Base-by-base conservation (phyloP, 495 filamentous ascomycete species). In the Trichoderma orchidacearum region DNA sequence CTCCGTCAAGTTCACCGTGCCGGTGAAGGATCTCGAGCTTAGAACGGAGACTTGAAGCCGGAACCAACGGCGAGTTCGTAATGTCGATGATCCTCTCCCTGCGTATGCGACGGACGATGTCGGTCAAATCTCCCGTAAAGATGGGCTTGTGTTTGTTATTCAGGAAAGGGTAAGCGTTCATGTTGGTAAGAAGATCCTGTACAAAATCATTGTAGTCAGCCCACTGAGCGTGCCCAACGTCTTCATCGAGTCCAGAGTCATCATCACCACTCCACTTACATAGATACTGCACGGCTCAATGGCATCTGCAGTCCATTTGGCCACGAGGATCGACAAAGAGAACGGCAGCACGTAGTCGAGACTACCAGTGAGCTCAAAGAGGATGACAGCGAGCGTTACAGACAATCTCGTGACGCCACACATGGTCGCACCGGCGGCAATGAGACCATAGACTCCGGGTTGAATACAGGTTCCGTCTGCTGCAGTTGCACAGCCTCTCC, bases 271-370 rank as follows among this genome's bases (percentile, higher is more conserved):
- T 28, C 23, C 2, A 70, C 82, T 67, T 73, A 86, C 85, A 61
- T 98, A 98, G 58, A 98, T 97, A 67, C 88, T 94, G 35, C 89
- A 78, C 48, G 93, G 93, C 66, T 98, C 93, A 35, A 98, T 77
- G 8, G 92, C 92, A 68, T 97, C 93, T 0, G 93, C 93, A 0
- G 92, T 96, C 93, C 93, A 98, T 70, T 98, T 98, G 36, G 90
- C 85, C 31, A 95, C 91, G 13, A 96, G 79, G 21, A 98, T 86
- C 7, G 88, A 86, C 38, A 98, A 69, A 1, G 90, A 96, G 68
- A 98, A 98, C 0, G 93, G 93, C 0, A 98, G 76, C 27, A 98
- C 93, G 61, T 97, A 93, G 63, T 96, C 85, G 21, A 98, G 69
- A 70, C 88, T 94, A 56, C 93, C 93, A 0, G 93, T 98, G 51